phyloP scores from a whole-genome alignment of 768 basidiomycete genomes.

The Phanerochaete carnosa region DNA sequence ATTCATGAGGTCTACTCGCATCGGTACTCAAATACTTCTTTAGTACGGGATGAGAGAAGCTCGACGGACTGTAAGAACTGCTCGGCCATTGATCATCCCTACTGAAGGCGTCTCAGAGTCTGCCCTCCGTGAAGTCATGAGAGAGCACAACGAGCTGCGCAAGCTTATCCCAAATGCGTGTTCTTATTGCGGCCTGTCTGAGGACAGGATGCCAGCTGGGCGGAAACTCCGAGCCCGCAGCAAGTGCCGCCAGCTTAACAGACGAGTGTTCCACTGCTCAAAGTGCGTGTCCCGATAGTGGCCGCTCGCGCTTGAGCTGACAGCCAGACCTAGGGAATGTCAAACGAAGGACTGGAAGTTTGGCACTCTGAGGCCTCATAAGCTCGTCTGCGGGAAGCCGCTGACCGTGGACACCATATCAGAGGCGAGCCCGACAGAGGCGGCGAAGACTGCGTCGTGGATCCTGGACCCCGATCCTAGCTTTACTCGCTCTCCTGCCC shows the following conservation, averaged over 20 bases:
- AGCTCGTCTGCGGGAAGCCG: neutral
- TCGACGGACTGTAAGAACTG: neutral
- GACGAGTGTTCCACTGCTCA: slow-evolving; percentile 5
- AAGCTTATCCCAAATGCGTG: slow-evolving; percentile 1
- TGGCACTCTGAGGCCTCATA: slow-evolving; percentile 2
- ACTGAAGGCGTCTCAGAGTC: neutral
- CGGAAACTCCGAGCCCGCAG: neutral
- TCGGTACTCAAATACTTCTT: too few relatives aligned
- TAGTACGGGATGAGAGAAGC: neutral
- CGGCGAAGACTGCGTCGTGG: neutral
- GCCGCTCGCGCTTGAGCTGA: too few relatives aligned
- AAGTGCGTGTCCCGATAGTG: too few relatives aligned
- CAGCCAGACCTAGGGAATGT: neutral
- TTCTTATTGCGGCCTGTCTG: neutral
- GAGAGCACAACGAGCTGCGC: neutral
- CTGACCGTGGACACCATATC: neutral
- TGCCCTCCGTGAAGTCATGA: neutral
- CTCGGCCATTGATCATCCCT: neutral
- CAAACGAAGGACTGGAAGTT: slow-evolving; percentile 2
- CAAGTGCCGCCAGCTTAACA: neutral
- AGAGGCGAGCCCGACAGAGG: neutral
- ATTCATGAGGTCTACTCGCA: neutral
- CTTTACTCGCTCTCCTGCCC: neutral
- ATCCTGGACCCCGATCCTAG: neutral
- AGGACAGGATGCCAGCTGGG: neutral